Conservation (phyloP, 768 basidiomycete species). For the Lentinula sp. region DNA sequence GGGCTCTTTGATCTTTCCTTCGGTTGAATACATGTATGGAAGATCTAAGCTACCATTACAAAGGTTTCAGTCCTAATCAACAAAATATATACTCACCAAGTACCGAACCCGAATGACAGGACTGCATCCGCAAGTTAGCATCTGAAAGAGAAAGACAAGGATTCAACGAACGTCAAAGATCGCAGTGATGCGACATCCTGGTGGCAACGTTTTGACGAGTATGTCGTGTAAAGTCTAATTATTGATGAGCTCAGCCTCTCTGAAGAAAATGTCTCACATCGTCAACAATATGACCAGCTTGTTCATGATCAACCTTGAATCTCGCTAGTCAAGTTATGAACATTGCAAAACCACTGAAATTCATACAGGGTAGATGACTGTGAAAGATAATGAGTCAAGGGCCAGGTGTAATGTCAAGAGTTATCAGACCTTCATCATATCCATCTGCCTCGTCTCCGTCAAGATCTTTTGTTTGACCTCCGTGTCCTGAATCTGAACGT, state of each 20-base stretch:
- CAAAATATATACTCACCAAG: constrained; percentile 44
- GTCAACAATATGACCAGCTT: constrained; percentile 77
- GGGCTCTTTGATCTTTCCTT: constrained; percentile 93
- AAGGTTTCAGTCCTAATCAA: background rate
- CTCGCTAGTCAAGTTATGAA: background rate
- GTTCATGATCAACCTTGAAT: constrained; percentile 41
- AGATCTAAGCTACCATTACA: constrained; percentile 38
- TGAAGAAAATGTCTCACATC: constrained; percentile 54
- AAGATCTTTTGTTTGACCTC: constrained; percentile 80
- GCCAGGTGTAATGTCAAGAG: background rate
- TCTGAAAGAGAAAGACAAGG: background rate
- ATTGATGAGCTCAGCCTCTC: background rate
- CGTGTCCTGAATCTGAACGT: constrained; percentile 80
- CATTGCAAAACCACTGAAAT: constrained; percentile 15
- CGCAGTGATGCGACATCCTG: constrained; percentile 84
- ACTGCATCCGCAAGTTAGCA: constrained; percentile 32
- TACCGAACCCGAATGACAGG: constrained; percentile 86
- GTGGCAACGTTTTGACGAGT: constrained; percentile 75
- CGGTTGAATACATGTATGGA: constrained; percentile 85
- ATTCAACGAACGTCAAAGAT: constrained; percentile 61
- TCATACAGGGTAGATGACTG: constrained; percentile 86
- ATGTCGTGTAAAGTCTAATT: constrained; percentile 65
- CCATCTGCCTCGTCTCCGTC: constrained; percentile 87
- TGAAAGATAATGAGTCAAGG: background rate
- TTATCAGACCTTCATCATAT: constrained; percentile 60